Evolutionary conservation across 2,329 filamentous ascomycete species (phyloP).

Genomic region (Samsoniella hepiali): DNA sequence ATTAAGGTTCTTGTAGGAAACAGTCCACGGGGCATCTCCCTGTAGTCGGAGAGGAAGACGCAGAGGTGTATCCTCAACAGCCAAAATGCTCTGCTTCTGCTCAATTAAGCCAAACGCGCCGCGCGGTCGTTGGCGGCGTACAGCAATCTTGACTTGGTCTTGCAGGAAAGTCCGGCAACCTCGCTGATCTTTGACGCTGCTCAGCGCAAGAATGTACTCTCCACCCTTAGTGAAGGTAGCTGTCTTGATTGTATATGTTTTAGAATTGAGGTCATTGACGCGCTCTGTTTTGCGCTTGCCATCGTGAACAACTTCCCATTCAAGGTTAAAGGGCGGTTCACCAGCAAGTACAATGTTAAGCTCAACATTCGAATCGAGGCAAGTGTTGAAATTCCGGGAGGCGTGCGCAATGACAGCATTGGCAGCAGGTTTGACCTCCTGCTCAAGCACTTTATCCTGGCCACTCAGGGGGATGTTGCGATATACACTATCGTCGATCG

Average conservation of each 20-base stretch:
- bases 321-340: constrained; percentile 81
- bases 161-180: constrained; percentile 84
- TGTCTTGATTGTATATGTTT: constrained; percentile 70
- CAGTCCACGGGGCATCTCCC: constrained; percentile 79
- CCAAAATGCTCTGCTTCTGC: constrained; percentile 69
- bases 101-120: constrained; percentile 84
- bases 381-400: constrained; percentile 60
- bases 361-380: constrained; percentile 76
- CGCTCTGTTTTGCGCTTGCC: constrained; percentile 74
- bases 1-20: constrained; percentile 70
- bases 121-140: constrained; percentile 83
- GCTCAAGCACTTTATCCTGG: constrained; percentile 65
- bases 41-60: constrained; percentile 79
- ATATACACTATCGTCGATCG: constrained; percentile 82
- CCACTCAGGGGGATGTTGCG: constrained; percentile 60
- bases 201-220: constrained; percentile 83
- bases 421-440: constrained; percentile 90
- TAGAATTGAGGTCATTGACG: constrained; percentile 59
- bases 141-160: constrained; percentile 79
- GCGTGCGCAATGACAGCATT: constrained; percentile 66
- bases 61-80: constrained; percentile 71
- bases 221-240: constrained; percentile 73
- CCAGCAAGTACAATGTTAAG: constrained; percentile 74
- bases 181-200: constrained; percentile 79
- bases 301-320: constrained; percentile 90